phyloP scores from a whole-genome alignment of 805 yeast genomes.

The Torulaspora quercuum region DNA sequence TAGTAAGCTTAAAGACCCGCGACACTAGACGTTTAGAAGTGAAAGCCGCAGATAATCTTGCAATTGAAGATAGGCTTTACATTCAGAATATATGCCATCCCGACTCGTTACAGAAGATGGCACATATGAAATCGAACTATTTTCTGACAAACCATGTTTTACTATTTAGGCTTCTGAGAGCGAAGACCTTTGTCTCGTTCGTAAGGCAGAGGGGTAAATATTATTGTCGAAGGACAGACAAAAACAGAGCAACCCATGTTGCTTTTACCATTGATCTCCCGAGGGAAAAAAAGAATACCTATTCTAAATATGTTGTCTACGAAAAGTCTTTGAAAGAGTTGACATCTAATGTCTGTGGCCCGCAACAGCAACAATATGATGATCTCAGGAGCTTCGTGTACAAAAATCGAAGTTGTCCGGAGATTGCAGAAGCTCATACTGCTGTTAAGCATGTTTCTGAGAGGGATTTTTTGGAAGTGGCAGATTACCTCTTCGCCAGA shows the following conservation, averaged over 20 bases:
- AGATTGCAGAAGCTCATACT: no score
- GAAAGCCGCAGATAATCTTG: constrained; percentile 4
- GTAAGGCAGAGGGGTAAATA: constrained; percentile 7
- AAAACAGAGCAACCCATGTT: constrained; percentile 8
- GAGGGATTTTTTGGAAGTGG: no score
- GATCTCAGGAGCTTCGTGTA: no score
- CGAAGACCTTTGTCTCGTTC: constrained; percentile 4
- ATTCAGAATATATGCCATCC: constrained; percentile 7
- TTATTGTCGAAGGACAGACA: constrained; percentile 9
- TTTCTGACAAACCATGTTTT: constrained; percentile 5
- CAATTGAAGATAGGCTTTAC: constrained; percentile 2
- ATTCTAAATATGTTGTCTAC: constrained; percentile 9
- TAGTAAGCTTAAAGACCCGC: constrained; percentile 7
- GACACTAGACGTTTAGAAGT: no score
- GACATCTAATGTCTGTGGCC: constrained; percentile 1
- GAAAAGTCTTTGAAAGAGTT: constrained; percentile 4
- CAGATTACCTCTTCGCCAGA: no score
- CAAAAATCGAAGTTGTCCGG: no score
- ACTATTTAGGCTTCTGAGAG: constrained; percentile 5
- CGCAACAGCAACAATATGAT: constrained; percentile 7
- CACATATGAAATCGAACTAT: constrained; percentile 5
- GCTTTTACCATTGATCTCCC: constrained; percentile 7
- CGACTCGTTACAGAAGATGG: constrained; percentile 4
- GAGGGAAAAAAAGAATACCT: neutral
- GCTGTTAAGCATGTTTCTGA: no score